These are phyloP conservation scores for Venturia oleaginea DNA, from an alignment of 2,329 filamentous ascomycete species.

Conservation along the genomic window DNA sequence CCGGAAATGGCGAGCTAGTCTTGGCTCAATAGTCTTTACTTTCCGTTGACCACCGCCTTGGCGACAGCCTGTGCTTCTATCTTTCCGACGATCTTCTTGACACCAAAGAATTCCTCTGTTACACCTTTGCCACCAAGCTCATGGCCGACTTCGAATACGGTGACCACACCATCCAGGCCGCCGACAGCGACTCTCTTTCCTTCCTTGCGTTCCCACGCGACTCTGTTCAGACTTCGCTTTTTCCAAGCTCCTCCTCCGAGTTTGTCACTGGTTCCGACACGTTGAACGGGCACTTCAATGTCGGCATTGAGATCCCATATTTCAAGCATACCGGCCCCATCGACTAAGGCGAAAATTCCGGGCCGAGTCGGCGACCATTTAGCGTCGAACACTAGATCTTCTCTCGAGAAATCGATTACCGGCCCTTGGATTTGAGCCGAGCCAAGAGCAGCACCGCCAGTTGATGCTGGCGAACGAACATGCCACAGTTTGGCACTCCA, in stretches of 20 bases:
- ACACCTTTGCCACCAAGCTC: conserved; percentile 78
- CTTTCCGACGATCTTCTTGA: conserved; percentile 69
- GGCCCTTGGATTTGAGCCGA: conserved; percentile 39
- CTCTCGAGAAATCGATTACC: conserved; percentile 80
- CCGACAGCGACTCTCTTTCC: conserved; percentile 82
- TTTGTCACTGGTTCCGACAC: conserved; percentile 52
- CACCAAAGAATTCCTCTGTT: conserved; percentile 83
- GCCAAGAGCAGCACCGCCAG: conserved; percentile 35
- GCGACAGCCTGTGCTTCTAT: conserved; percentile 12
- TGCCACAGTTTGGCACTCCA: conserved; percentile 99
- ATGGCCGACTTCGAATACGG: conserved; percentile 82
- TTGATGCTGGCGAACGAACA: conserved; percentile 70
- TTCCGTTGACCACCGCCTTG: conserved; percentile 6
- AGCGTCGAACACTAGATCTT: conserved; percentile 94
- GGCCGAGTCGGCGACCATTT: conserved; percentile 92
- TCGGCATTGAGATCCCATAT: conserved; percentile 92
- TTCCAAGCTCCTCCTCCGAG: conserved; percentile 42
- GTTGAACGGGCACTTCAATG: conserved; percentile 82
- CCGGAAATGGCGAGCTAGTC: neutral
- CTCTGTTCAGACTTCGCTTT: conserved; percentile 82
- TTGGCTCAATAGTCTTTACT: neutral
- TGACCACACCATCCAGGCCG: conserved; percentile 82
- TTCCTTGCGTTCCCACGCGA: conserved; percentile 87
- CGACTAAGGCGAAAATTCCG: conserved; percentile 88
- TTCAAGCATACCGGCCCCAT: conserved; percentile 85